A percentile compares a stretch with the other conserved stretches of the same genome.
These are phyloP conservation scores for Eucalyptus sp. DNA, from an alignment of 345 rosid species.

Conservation along the genomic window DNA sequence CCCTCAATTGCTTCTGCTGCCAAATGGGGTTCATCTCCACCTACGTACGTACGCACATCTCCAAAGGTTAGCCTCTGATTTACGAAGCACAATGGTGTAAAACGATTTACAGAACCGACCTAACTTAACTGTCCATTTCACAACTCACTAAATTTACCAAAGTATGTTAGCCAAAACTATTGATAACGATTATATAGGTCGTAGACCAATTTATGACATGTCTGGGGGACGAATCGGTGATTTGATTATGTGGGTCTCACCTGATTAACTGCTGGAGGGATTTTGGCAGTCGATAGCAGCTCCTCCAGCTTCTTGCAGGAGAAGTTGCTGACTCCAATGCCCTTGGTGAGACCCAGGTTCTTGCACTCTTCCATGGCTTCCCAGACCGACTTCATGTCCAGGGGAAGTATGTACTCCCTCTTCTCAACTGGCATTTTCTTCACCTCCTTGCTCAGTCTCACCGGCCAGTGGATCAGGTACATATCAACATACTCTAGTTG, in stretches of 20 bases:
- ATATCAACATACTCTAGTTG: slow-evolving; percentile 17
- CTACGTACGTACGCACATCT: neutral
- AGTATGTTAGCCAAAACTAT: neutral
- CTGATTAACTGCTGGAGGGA: slow-evolving; percentile 14
- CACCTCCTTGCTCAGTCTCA: slow-evolving; percentile 3
- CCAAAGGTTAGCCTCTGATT: neutral
- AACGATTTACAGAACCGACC: neutral
- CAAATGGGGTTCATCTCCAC: slow-evolving; percentile 19
- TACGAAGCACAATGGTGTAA: neutral
- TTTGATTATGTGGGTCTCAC: neutral
- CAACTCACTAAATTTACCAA: neutral
- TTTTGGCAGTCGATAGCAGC: slow-evolving; percentile 8
- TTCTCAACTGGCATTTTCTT: neutral
- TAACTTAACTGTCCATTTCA: neutral
- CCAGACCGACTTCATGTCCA: slow-evolving; percentile 18
- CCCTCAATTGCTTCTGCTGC: slow-evolving; percentile 9
- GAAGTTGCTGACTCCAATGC: slow-evolving; percentile 16
- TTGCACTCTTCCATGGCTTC: slow-evolving; percentile 21
- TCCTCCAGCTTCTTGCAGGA: neutral
- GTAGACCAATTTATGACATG: neutral
- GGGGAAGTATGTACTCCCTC: neutral
- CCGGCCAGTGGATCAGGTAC: slow-evolving; percentile 21
- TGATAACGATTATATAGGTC: neutral
- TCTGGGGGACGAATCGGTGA: too few species aligned
- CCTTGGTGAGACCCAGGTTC: slow-evolving; percentile 8